A percentile compares a stretch with the other conserved stretches of the same genome.
phyloP scores from a whole-genome alignment of 768 basidiomycete species.

The Naganishia friedmannii region DNA sequence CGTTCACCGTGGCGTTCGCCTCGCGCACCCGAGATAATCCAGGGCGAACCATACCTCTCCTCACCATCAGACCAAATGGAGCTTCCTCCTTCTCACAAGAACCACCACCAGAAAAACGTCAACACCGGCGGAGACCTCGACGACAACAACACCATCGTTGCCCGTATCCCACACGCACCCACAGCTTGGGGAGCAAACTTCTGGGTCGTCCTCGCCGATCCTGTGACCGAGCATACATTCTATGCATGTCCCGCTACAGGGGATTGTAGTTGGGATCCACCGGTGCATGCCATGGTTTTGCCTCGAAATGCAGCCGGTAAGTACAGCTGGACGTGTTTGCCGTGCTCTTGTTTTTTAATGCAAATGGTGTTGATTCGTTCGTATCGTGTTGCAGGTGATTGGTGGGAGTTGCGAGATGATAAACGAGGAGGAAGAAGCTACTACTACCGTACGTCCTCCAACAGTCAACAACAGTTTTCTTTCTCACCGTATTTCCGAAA shows the following conservation, averaged over 20 bases:
- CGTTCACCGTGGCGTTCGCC: background rate
- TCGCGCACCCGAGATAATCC: background rate
- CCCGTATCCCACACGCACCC: slow-evolving; percentile 20
- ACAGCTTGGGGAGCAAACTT: slow-evolving; percentile 76
- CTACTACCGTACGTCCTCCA: slow-evolving; percentile 63
- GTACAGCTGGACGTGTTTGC: background rate
- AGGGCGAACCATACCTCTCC: background rate
- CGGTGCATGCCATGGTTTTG: slow-evolving; percentile 74
- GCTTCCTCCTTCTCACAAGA: background rate
- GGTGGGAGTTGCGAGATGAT: slow-evolving; percentile 88
- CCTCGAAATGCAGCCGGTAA: slow-evolving; percentile 56
- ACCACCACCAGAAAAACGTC: too few species aligned
- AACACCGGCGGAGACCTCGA: too few species aligned
- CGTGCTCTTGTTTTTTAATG: too few species aligned
- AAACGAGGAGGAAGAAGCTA: slow-evolving; percentile 78
- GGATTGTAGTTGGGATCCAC: slow-evolving; percentile 89
- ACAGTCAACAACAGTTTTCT: background rate
- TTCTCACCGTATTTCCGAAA: too few species aligned
- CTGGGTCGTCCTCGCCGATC: slow-evolving; percentile 91
- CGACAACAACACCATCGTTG: slow-evolving; percentile 5
- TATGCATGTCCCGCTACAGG: slow-evolving; percentile 91
- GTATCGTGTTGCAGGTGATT: slow-evolving; percentile 61
- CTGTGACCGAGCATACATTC: slow-evolving; percentile 68
- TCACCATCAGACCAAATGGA: background rate
- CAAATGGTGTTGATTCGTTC: too few species aligned